Evolutionary conservation across 768 basidiomycete species (phyloP), one percentile per base, ranked within the genome.

Genomic region (Ramaria sp.): DNA sequence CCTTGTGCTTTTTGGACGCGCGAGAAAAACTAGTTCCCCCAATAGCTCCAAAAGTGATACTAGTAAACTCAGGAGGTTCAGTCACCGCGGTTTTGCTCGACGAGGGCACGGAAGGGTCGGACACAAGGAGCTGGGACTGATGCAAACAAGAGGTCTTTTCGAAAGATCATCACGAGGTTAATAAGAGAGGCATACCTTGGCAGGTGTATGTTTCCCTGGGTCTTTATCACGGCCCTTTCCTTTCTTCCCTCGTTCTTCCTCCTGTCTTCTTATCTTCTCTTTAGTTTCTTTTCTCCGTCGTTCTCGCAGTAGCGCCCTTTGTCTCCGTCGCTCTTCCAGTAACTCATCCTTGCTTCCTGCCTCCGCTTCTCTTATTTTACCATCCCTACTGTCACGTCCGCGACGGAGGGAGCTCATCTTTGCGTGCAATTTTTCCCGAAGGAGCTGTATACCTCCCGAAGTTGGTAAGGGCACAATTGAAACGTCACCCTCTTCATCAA

Each of bases 251-350:
- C 70, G 74, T 50, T 66, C 63, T 63, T 85, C 87, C 57, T 79
- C 73, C 64, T 86, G 83, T 15, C 72, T 74, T 60, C 73, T 69
- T 56, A 82, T 87, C 69, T 88, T 86, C 69, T 93, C 92, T 64
- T 77, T 85, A 7, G 88, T 88, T 71, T 88, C 86, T 63, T 85
- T 88, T 63, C 93, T 70, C 60, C 95, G 71, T 55, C 82, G 78
- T 67, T 97, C 94, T 20, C 93, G 76, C 75, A 96, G 74, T 32
- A 83, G 80, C 0, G 85, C 93, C 4, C 91, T 73, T 62, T 88
- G 82, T 60, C 69, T 68, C 57, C 92, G 71, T 51, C 87, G 74
- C 66, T 91, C 87, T 62, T 91, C 87, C 50, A 97, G 65, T 44
- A 97, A 65, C 57, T 82, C 89, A 63, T 97, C 93, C 63, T 78